phyloP scores from a whole-genome alignment of 2,329 filamentous ascomycete genomes.

The Meredithiella fracta region DNA sequence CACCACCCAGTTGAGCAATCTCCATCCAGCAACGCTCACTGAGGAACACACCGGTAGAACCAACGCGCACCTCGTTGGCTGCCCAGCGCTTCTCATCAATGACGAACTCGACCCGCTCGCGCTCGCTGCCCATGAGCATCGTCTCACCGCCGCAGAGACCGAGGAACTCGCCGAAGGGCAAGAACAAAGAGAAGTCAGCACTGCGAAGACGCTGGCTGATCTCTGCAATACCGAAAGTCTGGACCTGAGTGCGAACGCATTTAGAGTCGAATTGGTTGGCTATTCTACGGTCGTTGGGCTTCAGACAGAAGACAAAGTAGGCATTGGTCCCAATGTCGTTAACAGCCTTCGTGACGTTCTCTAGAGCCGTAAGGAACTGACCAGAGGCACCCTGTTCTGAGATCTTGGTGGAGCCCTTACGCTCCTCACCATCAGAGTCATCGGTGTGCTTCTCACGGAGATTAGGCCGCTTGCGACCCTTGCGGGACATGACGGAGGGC shows the following conservation, averaged over 20 bases:
- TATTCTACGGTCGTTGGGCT: constrained; percentile 91
- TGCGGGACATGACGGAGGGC: constrained; percentile 80
- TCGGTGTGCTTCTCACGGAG: constrained; percentile 27
- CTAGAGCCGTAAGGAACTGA: constrained; percentile 76
- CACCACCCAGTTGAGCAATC: constrained; percentile 50
- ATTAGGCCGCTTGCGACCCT: constrained; percentile 26
- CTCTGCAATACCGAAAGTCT: constrained; percentile 90
- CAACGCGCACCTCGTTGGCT: constrained; percentile 74
- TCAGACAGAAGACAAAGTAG: constrained; percentile 94
- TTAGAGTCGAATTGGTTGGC: constrained; percentile 99
- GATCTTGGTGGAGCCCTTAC: constrained; percentile 25
- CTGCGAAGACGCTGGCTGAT: constrained; percentile 87
- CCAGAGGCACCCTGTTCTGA: constrained; percentile 74
- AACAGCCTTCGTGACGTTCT: constrained; percentile 80
- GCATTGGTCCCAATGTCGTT: constrained; percentile 70
- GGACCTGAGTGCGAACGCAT: constrained; percentile 84
- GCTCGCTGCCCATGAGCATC: constrained; percentile 77
- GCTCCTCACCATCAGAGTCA: constrained; percentile 28
- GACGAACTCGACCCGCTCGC: constrained; percentile 79
- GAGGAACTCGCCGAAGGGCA: constrained; percentile 91
- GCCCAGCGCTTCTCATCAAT: constrained; percentile 89
- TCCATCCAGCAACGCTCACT: constrained; percentile 95
- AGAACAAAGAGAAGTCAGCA: constrained; percentile 87
- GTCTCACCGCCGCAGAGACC: constrained; percentile 73
- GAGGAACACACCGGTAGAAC: constrained; percentile 84